A percentile compares a stretch with the other conserved stretches of the same genome.
phyloP scores from a whole-genome alignment of 2,329 filamentous ascomycete genomes.

The Scedosporium aurantiacum region DNA sequence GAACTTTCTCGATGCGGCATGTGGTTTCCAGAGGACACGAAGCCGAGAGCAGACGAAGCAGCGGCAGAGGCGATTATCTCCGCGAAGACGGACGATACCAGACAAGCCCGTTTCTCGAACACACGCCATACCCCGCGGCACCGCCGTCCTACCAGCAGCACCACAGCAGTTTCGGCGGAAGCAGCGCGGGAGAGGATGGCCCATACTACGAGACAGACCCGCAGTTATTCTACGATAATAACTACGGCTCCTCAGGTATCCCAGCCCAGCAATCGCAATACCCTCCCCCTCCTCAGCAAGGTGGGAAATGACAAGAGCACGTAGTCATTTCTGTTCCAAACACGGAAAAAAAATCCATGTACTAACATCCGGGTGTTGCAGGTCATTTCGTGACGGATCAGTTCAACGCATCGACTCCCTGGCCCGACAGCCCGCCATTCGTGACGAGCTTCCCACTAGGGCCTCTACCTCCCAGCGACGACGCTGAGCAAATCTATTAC shows the following conservation, averaged over 20 bases:
- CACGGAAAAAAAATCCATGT: not conserved
- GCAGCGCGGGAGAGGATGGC: slow-evolving; percentile 6
- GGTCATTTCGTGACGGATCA: slow-evolving; percentile 3
- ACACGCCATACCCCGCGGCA: not conserved
- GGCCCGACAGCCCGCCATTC: slow-evolving; percentile 5
- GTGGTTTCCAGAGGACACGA: slow-evolving; percentile 41
- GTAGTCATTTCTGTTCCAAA: slow-evolving; percentile 1
- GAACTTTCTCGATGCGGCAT: slow-evolving; percentile 51
- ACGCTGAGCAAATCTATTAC: not conserved
- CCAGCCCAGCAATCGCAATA: slow-evolving; percentile 2
- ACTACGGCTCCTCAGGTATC: slow-evolving; percentile 5
- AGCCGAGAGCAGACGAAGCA: slow-evolving; percentile 31
- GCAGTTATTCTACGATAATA: slow-evolving; percentile 1
- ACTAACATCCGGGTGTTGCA: not conserved
- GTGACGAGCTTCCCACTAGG: not conserved
- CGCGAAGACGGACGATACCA: slow-evolving; percentile 22
- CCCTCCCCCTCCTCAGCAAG: not conserved
- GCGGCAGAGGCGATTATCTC: slow-evolving; percentile 24
- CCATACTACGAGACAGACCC: slow-evolving; percentile 3
- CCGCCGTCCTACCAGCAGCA: not conserved
- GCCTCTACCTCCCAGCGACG: not conserved
- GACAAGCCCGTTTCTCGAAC: slow-evolving; percentile 16
- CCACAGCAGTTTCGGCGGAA: not conserved
- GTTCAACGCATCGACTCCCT: not conserved
- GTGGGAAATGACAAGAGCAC: slow-evolving; percentile 7